Conservation (phyloP, 1,139 yeast genomes). For the Candida freyschussii region DNA sequence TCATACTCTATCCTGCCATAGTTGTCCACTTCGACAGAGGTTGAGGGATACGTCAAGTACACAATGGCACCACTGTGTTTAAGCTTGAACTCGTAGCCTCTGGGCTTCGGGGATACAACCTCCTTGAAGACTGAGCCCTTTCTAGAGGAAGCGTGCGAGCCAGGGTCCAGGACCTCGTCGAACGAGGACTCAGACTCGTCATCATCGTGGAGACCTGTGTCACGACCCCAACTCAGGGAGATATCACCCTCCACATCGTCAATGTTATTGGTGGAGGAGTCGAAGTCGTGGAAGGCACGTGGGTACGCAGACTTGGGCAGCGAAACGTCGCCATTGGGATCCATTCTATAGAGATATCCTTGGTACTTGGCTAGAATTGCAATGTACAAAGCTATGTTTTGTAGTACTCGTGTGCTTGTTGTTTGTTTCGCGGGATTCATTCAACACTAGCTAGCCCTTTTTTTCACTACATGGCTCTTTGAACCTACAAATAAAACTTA, state of each 20-base stretch:
- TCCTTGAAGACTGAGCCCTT: slow-evolving; percentile 19
- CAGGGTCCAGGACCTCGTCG: slow-evolving; percentile 15
- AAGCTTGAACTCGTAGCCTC: slow-evolving; percentile 22
- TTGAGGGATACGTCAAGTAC: slow-evolving; percentile 22
- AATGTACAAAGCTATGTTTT: not conserved
- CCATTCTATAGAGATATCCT: not conserved
- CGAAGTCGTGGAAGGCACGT: slow-evolving; percentile 15
- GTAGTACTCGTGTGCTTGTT: not conserved
- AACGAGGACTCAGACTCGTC: slow-evolving; percentile 14
- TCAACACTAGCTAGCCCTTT: not conserved
- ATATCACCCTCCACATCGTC: slow-evolving; percentile 25
- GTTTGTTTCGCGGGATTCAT: not conserved
- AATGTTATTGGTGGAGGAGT: slow-evolving; percentile 18
- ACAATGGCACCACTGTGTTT: slow-evolving; percentile 15
- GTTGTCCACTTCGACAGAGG: slow-evolving; percentile 17
- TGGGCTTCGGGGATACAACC: slow-evolving; percentile 13
- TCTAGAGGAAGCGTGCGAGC: slow-evolving; percentile 10
- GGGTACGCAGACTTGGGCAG: slow-evolving; percentile 24
- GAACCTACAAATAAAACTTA: not conserved
- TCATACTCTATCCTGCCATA: slow-evolving; percentile 24
- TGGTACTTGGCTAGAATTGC: too few species aligned
- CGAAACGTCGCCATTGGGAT: slow-evolving; percentile 3
- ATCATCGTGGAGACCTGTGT: slow-evolving; percentile 3
- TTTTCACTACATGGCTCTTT: not conserved
- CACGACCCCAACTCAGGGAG: slow-evolving; percentile 16